phyloP scores from a whole-genome alignment of 2,329 filamentous ascomycete genomes.

The Aspergillus hortae region DNA sequence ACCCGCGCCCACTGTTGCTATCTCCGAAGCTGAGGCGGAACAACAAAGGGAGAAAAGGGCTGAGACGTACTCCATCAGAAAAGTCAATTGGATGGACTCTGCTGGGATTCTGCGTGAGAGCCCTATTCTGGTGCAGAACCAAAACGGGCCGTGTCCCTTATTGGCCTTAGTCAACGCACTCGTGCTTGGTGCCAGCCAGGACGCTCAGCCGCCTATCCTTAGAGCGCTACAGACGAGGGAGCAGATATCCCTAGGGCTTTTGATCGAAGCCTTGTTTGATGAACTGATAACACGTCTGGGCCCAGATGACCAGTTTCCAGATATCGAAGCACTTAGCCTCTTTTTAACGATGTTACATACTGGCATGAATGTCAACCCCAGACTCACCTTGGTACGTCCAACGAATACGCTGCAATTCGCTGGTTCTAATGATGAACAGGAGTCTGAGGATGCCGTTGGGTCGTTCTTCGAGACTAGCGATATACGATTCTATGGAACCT shows the following conservation, averaged over 20 bases:
- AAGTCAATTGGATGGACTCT: conserved; percentile 77
- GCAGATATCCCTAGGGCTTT: conserved; percentile 78
- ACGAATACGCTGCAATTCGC: not conserved
- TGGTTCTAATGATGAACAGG: conserved; percentile 40
- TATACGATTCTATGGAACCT: conserved; percentile 87
- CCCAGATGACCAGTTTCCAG: conserved; percentile 68
- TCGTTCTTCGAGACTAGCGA: conserved; percentile 84
- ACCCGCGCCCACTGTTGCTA: conserved; percentile 6
- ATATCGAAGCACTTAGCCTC: conserved; percentile 80
- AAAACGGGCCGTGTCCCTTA: conserved; percentile 90
- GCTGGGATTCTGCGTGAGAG: conserved; percentile 66
- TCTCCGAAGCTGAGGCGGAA: conserved; percentile 30
- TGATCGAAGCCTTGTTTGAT: conserved; percentile 88
- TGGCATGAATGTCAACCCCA: conserved; percentile 96
- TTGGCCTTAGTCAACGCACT: conserved; percentile 91
- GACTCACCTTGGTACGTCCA: conserved; percentile 61
- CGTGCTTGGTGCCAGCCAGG: conserved; percentile 72
- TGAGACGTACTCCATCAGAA: conserved; percentile 92
- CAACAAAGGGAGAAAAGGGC: conserved; percentile 47
- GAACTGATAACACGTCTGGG: conserved; percentile 79
- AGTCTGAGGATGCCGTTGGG: conserved; percentile 50
- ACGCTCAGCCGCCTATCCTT: conserved; percentile 66
- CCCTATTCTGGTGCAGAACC: conserved; percentile 86
- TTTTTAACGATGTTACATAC: conserved; percentile 89
- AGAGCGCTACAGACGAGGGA: conserved; percentile 76